Percentiles rank a stretch among this genome's conserved stretches.
Conservation (phyloP, 805 yeast species). For the Kodamaea leandrae region DNA sequence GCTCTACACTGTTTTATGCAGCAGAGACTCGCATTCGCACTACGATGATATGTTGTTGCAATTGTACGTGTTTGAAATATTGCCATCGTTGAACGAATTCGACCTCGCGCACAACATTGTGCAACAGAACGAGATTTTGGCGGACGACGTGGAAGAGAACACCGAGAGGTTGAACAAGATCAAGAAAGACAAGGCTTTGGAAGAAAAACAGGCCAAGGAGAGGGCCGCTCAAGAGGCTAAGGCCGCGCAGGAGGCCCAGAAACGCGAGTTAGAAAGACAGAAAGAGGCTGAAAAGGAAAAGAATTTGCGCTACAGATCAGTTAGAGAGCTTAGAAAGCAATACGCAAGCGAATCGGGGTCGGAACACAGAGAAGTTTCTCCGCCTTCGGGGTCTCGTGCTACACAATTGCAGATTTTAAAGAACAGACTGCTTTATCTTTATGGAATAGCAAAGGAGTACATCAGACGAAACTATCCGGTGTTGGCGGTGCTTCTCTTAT, state of each 20-base stretch:
- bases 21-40: slow-evolving; percentile 6
- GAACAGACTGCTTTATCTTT: slow-evolving; percentile 17
- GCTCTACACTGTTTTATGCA: slow-evolving; percentile 5
- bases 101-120: slow-evolving; percentile 27
- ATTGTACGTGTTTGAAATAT: slow-evolving; percentile 34
- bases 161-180: slow-evolving; percentile 15
- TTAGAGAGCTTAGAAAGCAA: slow-evolving; percentile 26
- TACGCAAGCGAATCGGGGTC: slow-evolving; percentile 12
- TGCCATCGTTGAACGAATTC: slow-evolving; percentile 29
- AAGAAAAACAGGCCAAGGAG: slow-evolving; percentile 17
- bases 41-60: slow-evolving; percentile 27
- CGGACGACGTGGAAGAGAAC: slow-evolving; percentile 8
- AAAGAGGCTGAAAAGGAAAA: slow-evolving; percentile 18
- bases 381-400: not conserved
- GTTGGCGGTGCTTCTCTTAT: slow-evolving; percentile 19
- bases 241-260: slow-evolving; percentile 19
- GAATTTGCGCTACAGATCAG: slow-evolving; percentile 28
- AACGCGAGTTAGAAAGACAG: slow-evolving; percentile 14
- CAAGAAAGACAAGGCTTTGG: slow-evolving; percentile 12
- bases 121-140: slow-evolving; percentile 19
- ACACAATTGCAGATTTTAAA: slow-evolving; percentile 13
- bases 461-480: slow-evolving; percentile 29
- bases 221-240: slow-evolving; percentile 21
- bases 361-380: slow-evolving; percentile 2
- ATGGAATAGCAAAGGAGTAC: slow-evolving; percentile 20